Evolutionary conservation across 768 basidiomycete genomes (phyloP), one percentile per base, ranked within the genome.

Genomic region (Terana coerulea): DNA sequence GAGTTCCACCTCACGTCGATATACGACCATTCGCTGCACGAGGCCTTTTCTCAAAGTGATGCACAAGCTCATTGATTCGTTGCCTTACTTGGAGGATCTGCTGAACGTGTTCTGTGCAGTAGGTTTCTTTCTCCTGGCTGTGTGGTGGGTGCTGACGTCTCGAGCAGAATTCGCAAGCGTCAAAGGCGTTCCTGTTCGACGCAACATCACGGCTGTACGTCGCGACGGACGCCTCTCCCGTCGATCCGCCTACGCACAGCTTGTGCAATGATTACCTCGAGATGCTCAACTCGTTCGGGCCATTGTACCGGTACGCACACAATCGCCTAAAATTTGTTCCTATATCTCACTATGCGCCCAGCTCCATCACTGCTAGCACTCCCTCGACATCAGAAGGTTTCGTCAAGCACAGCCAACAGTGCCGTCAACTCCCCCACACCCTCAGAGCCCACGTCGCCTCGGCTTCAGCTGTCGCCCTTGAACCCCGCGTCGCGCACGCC

Each of bases 171-270:
- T 94, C 90, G 2, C 89, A 90, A 61, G 88, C 94, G 26, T 85
- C 91, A 31, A 98, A 98, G 66, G 91, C 93, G 0, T 98, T 95
- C 64, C 70, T 98, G 12, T 98, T 95, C 59, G 95, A 98, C 63
- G 84, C 81, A 15, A 76, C 76, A 3, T 92, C 91, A 21, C 78
- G 91, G 43, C 72, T 97, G 24, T 94, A 95, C 62, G 77, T 98
- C n/a, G 94, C 94, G 10, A 94, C 94, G 10, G 95, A 98, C 61
- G 85, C 86, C 15, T 91, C 90, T 0, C 91, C 94, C 4, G 89
- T 95, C 24, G 94, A 98, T 64, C 79, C 85, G 51, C 84, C 85
- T 3, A 94, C 91, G 0, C 86, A 94, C 61, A 90, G 86, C 55
- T 76, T 95, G 17, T 95, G 91, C 61, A 92, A 88, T 56, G 93